phyloP scores from a whole-genome alignment of 352 stramenopile genomes.

The Pythium myriotylum region DNA sequence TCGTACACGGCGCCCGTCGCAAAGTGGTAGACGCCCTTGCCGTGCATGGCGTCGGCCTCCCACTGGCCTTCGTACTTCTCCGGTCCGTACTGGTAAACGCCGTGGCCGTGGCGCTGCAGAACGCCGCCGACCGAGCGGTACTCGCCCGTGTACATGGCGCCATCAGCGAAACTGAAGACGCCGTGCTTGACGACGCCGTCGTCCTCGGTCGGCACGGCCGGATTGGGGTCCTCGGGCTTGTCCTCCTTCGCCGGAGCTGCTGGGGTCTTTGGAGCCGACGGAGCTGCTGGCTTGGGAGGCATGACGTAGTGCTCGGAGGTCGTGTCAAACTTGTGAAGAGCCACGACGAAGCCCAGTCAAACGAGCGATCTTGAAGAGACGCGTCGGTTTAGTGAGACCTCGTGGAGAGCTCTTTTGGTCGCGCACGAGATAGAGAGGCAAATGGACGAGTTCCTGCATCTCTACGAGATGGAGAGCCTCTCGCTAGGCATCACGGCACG shows the following conservation, averaged over 20 bases:
- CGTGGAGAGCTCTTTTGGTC: not conserved
- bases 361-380: constrained; percentile 33
- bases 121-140: constrained; percentile 37
- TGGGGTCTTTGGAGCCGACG: constrained; percentile 18
- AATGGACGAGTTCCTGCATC: constrained; percentile 73
- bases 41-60: constrained; percentile 72
- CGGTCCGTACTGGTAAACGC: constrained; percentile 49
- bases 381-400: constrained; percentile 5
- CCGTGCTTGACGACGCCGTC: constrained; percentile 42
- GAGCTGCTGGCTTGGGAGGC: constrained; percentile 29
- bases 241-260: constrained; percentile 30
- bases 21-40: constrained; percentile 60
- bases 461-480: constrained; percentile 80
- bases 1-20: constrained; percentile 75
- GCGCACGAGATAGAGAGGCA: not conserved
- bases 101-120: constrained; percentile 49
- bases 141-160: constrained; percentile 64
- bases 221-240: constrained; percentile 31
- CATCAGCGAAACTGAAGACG: constrained; percentile 71
- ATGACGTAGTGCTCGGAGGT: no score
- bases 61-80: constrained; percentile 71
- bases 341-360: not conserved
- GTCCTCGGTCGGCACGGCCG: constrained; percentile 30
- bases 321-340: not conserved
- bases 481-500: constrained; percentile 64